A percentile compares a stretch with the other conserved stretches of the same genome.
These are phyloP conservation scores for Trametes versicolor DNA, from an alignment of 1,284 basidiomycete species.

Conservation along the genomic window DNA sequence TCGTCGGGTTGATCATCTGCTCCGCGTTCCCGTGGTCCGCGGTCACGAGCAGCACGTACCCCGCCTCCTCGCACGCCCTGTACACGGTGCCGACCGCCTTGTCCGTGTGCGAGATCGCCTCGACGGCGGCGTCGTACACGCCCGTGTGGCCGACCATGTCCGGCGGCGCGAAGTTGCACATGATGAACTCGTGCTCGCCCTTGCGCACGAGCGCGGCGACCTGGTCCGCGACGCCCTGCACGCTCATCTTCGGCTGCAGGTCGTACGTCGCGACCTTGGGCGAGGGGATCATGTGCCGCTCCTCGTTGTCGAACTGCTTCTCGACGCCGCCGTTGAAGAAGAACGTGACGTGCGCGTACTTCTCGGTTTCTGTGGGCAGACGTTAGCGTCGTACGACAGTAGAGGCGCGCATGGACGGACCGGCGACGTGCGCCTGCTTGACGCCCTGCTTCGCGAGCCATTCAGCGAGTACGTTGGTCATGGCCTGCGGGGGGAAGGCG, in stretches of 20 bases:
- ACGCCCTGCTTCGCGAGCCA: slow-evolving; percentile 83
- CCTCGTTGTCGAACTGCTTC: slow-evolving; percentile 87
- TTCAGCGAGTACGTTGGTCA: slow-evolving; percentile 93
- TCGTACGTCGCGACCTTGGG: slow-evolving; percentile 93
- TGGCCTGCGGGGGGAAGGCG: slow-evolving; percentile 89
- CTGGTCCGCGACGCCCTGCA: slow-evolving; percentile 86
- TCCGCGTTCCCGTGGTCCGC: slow-evolving; percentile 95
- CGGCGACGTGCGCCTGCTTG: slow-evolving; percentile 88
- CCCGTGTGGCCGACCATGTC: slow-evolving; percentile 97
- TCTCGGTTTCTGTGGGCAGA: slow-evolving; percentile 78
- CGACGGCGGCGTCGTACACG: slow-evolving; percentile 86
- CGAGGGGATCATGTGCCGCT: slow-evolving; percentile 88
- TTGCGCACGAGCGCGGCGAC: slow-evolving; percentile 85
- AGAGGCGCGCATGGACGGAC: slow-evolving; percentile 47
- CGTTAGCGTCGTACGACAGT: slow-evolving; percentile 5
- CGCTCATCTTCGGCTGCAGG: slow-evolving; percentile 88
- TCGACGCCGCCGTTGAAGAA: slow-evolving; percentile 97
- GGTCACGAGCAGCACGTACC: slow-evolving; percentile 87
- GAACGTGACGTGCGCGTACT: slow-evolving; percentile 95
- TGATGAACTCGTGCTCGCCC: slow-evolving; percentile 83
- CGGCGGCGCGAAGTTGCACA: slow-evolving; percentile 96
- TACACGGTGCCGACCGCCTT: slow-evolving; percentile 87
- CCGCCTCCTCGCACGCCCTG: slow-evolving; percentile 84
- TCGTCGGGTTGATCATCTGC: slow-evolving; percentile 88
- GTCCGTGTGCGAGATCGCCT: slow-evolving; percentile 87